These are phyloP conservation scores for Fusarium sp. DNA, from an alignment of 2,329 filamentous ascomycete genomes.

Conservation along the genomic window DNA sequence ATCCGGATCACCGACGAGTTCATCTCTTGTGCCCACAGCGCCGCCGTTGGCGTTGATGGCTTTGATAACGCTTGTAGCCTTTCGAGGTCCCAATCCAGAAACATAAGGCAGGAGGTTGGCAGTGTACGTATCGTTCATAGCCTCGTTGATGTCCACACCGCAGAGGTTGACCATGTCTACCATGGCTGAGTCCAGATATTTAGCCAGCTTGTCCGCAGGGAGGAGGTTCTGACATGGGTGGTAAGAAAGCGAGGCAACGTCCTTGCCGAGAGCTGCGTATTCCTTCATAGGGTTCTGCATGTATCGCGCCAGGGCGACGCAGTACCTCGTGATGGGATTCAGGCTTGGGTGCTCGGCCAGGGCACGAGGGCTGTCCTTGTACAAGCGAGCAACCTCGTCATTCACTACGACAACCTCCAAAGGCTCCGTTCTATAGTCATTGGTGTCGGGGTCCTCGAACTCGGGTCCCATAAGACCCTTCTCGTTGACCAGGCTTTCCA, in stretches of 20 bases:
- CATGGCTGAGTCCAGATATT: conserved; percentile 93
- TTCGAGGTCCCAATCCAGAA: conserved; percentile 90
- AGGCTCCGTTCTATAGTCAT: conserved; percentile 79
- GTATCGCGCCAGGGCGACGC: conserved; percentile 88
- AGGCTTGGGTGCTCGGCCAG: conserved; percentile 83
- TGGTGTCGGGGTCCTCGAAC: conserved; percentile 83
- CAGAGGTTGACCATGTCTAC: conserved; percentile 98
- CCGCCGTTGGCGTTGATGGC: conserved; percentile 93
- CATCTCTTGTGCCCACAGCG: conserved; percentile 82
- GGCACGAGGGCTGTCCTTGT: conserved; percentile 88
- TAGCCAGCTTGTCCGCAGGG: conserved; percentile 85
- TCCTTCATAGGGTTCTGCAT: conserved; percentile 97
- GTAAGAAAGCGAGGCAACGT: conserved; percentile 87
- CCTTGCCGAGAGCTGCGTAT: conserved; percentile 90
- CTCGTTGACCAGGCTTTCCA: conserved; percentile 81
- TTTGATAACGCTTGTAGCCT: conserved; percentile 78
- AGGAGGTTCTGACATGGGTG: conserved; percentile 91
- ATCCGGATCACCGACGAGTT: conserved; percentile 89
- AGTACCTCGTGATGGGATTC: conserved; percentile 84
- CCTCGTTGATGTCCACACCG: conserved; percentile 94
- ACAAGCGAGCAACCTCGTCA: conserved; percentile 95
- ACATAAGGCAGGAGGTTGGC: conserved; percentile 92
- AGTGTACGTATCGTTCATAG: conserved; percentile 81
- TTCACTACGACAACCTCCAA: conserved; percentile 93
- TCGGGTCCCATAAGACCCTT: conserved; percentile 81